phyloP scores from a whole-genome alignment of 2,329 filamentous ascomycete genomes.

The Fusarium sp. region DNA sequence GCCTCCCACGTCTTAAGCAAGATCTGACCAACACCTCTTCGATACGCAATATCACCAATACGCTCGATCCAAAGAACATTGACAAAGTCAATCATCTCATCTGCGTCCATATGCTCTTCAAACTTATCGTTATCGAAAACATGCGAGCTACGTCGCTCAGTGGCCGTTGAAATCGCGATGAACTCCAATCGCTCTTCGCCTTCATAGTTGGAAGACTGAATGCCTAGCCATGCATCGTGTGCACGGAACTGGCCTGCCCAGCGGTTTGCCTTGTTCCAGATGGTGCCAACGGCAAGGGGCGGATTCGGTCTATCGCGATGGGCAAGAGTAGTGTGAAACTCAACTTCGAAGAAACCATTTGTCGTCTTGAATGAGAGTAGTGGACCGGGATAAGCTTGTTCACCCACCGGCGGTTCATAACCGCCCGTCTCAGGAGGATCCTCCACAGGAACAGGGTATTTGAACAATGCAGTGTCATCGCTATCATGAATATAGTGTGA shows the following conservation, averaged over 20 bases:
- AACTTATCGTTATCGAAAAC: conserved; percentile 58
- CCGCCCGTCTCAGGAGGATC: conserved; percentile 50
- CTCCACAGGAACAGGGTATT: conserved; percentile 59
- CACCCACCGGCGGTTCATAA: conserved; percentile 50
- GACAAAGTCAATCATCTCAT: conserved; percentile 60
- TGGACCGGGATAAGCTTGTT: conserved; percentile 55
- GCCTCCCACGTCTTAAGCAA: conserved; percentile 58
- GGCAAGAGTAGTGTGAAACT: conserved; percentile 55
- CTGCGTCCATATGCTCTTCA: conserved; percentile 57
- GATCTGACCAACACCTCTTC: conserved; percentile 60
- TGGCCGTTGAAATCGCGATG: conserved; percentile 58
- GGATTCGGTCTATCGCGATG: conserved; percentile 55
- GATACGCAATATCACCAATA: conserved; percentile 58
- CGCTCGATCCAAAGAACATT: conserved; percentile 63
- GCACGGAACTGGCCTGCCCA: conserved; percentile 60
- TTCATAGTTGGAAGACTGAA: conserved; percentile 62
- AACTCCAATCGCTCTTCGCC: conserved; percentile 61
- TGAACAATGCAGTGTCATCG: conserved; percentile 57
- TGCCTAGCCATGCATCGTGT: conserved; percentile 61
- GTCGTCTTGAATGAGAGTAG: conserved; percentile 58
- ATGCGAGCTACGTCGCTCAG: conserved; percentile 58
- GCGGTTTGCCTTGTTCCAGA: conserved; percentile 54
- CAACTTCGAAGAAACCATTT: conserved; percentile 57
- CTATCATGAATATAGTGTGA: conserved; percentile 57
- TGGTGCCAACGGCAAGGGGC: conserved; percentile 59